A percentile compares a stretch with the other conserved stretches of the same genome.
These are phyloP conservation scores for Aureobasidium uvarum DNA, from an alignment of 2,329 filamentous ascomycete species.

Conservation along the genomic window DNA sequence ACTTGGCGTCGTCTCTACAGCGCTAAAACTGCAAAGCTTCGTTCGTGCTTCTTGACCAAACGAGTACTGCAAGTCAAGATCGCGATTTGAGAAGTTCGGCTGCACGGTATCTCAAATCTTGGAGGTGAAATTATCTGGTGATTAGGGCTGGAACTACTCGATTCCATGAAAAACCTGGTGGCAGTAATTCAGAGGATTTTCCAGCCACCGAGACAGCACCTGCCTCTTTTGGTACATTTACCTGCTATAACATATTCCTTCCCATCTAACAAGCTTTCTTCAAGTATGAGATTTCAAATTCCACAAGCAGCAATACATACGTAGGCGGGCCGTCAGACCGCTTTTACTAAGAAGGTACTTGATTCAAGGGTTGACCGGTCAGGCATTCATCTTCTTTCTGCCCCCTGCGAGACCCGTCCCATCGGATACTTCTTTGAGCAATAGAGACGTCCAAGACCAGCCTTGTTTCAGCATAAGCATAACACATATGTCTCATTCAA, in stretches of 20 bases:
- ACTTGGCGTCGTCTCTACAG: conserved; percentile 8
- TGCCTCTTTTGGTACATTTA: conserved; percentile 3
- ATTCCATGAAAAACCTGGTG: not conserved
- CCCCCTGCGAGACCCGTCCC: not conserved
- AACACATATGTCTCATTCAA: conserved; percentile 8
- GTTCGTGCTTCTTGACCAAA: conserved; percentile 1
- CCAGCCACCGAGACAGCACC: conserved; percentile 10
- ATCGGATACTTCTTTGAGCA: not conserved
- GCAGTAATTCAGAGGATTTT: not conserved
- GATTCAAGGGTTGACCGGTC: conserved; percentile 3
- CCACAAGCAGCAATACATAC: conserved; percentile 11
- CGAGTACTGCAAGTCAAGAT: not conserved
- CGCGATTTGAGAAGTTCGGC: not conserved
- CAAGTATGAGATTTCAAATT: not conserved
- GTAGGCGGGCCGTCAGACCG: conserved; percentile 9
- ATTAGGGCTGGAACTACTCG: not conserved
- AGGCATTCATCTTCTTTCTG: not conserved
- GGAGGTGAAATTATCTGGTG: not conserved
- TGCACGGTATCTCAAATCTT: not conserved
- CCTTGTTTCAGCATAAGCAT: conserved; percentile 23
- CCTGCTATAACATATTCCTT: conserved; percentile 12
- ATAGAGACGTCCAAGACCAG: conserved; percentile 2
- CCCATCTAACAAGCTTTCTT: conserved; percentile 11
- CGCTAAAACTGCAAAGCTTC: not conserved
- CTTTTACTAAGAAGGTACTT: not conserved